Evolutionary conservation across 768 basidiomycete genomes (phyloP), one percentile per base, ranked within the genome.

Genomic region (Lyophyllum atratum): DNA sequence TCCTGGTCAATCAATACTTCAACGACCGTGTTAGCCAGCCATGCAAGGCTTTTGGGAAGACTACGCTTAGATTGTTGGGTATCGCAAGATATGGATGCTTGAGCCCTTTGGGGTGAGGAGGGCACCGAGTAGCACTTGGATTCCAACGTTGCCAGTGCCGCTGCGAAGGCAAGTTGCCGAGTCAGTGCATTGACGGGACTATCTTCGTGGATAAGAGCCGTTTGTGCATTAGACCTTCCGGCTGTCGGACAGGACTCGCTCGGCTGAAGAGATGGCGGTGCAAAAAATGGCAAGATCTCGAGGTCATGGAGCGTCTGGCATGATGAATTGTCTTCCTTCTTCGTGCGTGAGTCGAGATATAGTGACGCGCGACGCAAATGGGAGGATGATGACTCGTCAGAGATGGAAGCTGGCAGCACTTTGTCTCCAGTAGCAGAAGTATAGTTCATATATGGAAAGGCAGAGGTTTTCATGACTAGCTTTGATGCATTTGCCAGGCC

Each of bases 1-100:
- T 93, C 93, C 68, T 94, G 93, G 66, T 93, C 93, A 24, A 94
- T 86, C 69, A 85, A 80, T 31, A 93, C 72, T 55, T 89, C 83
- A 28, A 93, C 68, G 39, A 71, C 72, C 26, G 77, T 73, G 39
- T 76, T 74, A 59, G 78, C 76, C 11, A 90, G 76, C 85, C 87
- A 89, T 3, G 70, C 64, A 2, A 84, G 68, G 39, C 76, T 54
- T 15, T 22, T 40, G 34, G 61, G 62, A 34, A 59, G 39, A 42
- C 43, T 52, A 5, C 39, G 33, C 52, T 50, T 29, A 33, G 39
- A 31, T 46, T 34, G 37, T 31, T 1, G 14, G 31, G 24, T 9
- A 31, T 22, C 22, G 24, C 22, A 19, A 39, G 25, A 22, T 44
- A 9, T 29, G 21, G 44, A 12, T 17, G 26, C 22, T 26, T 15